A percentile compares a stretch with the other conserved stretches of the same genome.
Evolutionary conservation across 441 rosid species (phyloP).

Genomic region (Capsella rubella): DNA sequence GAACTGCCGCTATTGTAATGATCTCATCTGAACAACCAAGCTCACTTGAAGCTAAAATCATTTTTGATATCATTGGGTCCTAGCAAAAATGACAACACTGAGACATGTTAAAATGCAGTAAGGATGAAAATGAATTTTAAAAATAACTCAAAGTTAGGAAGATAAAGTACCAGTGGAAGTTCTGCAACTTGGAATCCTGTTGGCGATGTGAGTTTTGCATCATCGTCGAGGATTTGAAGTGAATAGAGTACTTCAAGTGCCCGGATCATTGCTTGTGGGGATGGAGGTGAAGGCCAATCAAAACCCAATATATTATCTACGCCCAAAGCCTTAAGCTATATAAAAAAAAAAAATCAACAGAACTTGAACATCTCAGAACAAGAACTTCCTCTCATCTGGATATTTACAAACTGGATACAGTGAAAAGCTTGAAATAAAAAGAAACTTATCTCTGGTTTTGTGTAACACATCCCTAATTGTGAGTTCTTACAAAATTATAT

Average conservation of each 20-base stretch:
- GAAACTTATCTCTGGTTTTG: not conserved
- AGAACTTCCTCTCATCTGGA: conserved; percentile 19
- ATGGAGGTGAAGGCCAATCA: conserved; percentile 97
- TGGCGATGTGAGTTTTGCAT: conserved; percentile 97
- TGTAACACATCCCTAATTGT: not conserved
- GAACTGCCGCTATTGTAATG: conserved; percentile 85
- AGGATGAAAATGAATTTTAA: not conserved
- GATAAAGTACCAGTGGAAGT: conserved; percentile 75
- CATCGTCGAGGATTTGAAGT: conserved; percentile 90
- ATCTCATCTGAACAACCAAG: conserved; percentile 94
- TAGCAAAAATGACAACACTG: conserved; percentile 41
- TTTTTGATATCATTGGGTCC: conserved; percentile 96
- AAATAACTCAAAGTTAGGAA: not conserved
- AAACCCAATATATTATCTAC: conserved; percentile 96
- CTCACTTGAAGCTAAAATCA: conserved; percentile 90
- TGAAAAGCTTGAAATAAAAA: not conserved
- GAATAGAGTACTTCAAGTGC: conserved; percentile 97
- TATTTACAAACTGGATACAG: conserved; percentile 7
- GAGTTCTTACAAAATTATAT: conserved; percentile 3
- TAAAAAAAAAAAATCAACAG: conserved; percentile 39
- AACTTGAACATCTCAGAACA: conserved; percentile 7
- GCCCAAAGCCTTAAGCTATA: conserved; percentile 87
- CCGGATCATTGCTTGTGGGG: conserved; percentile 89
- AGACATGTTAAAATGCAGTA: conserved; percentile 5
- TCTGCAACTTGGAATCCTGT: conserved; percentile 98